A percentile compares a stretch with the other conserved stretches of the same genome.
Conservation (phyloP, 2,329 filamentous ascomycete genomes). For the Colletotrichum sp. region DNA sequence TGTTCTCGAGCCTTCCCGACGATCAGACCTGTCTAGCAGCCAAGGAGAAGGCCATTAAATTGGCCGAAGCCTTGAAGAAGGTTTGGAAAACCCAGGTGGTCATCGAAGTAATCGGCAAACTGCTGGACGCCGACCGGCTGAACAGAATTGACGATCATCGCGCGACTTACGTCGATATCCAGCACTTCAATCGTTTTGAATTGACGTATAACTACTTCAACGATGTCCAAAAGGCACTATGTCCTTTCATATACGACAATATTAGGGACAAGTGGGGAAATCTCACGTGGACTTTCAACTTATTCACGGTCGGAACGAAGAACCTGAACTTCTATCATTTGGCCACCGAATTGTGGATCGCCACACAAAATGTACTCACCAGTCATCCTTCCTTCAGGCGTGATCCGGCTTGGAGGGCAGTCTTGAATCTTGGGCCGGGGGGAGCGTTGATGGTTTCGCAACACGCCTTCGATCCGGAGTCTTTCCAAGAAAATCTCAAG, state of each 20-base stretch:
- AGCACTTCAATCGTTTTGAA: conserved; percentile 28
- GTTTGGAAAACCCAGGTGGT: background rate
- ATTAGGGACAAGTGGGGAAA: conserved; percentile 16
- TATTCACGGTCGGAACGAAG: background rate
- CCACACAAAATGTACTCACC: background rate
- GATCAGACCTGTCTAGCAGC: conserved; percentile 6
- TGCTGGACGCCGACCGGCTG: background rate
- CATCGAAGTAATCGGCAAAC: background rate
- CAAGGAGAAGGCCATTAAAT: conserved; percentile 23
- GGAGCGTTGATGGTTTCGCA: background rate
- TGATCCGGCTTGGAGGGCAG: background rate
- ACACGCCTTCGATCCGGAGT: conserved; percentile 3
- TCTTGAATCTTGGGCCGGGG: background rate
- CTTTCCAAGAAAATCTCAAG: background rate
- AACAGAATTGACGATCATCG: conserved; percentile 36
- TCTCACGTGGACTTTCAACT: background rate
- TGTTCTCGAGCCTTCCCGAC: conserved; percentile 23
- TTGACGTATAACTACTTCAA: conserved; percentile 31
- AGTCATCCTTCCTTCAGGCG: background rate
- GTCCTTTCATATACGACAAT: conserved; percentile 40
- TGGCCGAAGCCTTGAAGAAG: conserved; percentile 10
- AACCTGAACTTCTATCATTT: background rate
- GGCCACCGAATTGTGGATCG: background rate
- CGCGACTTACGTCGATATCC: conserved; percentile 38
- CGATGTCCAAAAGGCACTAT: conserved; percentile 37